These are phyloP conservation scores for Protomyces inouyei DNA, from an alignment of 1,139 yeast species.

Conservation along the genomic window DNA sequence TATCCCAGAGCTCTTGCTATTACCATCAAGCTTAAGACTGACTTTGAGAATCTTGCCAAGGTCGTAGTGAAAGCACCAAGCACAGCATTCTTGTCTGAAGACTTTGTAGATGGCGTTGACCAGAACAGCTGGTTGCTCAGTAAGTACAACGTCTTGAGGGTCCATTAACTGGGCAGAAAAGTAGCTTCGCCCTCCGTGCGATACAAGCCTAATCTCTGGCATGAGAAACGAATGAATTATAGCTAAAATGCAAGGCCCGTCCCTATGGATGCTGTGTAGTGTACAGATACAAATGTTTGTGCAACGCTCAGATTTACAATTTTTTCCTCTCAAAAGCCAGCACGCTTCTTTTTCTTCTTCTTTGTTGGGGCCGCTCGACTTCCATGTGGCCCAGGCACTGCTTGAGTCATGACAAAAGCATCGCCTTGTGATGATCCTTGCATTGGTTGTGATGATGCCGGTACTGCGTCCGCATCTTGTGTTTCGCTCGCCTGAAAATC, in stretches of 20 bases:
- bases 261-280: background rate
- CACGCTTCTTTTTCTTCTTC: background rate
- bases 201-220: slow-evolving; percentile 34
- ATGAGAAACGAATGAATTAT: background rate
- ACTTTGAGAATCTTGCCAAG: slow-evolving; percentile 49
- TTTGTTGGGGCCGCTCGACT: background rate
- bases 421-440: background rate
- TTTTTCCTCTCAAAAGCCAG: background rate
- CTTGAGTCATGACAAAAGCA: background rate
- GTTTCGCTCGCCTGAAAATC: background rate
- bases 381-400: background rate
- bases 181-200: slow-evolving; percentile 59
- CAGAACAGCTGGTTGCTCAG: slow-evolving; percentile 42
- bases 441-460: background rate
- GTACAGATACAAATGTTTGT: background rate
- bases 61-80: slow-evolving; percentile 51
- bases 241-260: background rate
- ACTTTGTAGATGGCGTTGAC: slow-evolving; percentile 51
- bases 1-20: slow-evolving; percentile 14
- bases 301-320: background rate
- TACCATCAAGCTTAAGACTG: slow-evolving; percentile 31
- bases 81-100: slow-evolving; percentile 63
- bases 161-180: slow-evolving; percentile 48
- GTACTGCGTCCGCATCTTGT: background rate
- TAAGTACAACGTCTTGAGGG: slow-evolving; percentile 44